Base-by-base conservation (phyloP, 495 filamentous ascomycete species). In the Barbatosphaeria neglecta region DNA sequence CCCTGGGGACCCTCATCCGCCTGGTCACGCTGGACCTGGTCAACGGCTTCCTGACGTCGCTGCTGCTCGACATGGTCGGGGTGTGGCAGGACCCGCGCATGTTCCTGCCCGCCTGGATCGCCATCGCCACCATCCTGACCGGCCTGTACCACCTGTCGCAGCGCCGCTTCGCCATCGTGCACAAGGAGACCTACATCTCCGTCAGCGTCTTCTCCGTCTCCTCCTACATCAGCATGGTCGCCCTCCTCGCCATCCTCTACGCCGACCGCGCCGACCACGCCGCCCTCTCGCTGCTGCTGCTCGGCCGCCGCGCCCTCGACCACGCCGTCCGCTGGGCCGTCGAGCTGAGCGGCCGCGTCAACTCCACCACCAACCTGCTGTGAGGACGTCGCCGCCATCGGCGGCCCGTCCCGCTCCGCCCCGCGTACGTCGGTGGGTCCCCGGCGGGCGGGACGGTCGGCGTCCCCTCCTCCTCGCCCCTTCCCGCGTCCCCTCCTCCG, bases 81-180 rank as follows among this genome's bases (percentile, higher is more conserved):
- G 86, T 81, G 48, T 80, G 77, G 17, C 77, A 81, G 42, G 85
- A 89, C 59, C 82, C 84, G 0, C 78, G 84, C 22, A 75, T 87
- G 48, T 76, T 92, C n/a, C 68, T 92, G 4, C 84, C 85, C 19
- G 85, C 86, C 19, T 92, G 87, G 86, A 82, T 94, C 45, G 80
- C 80, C 42, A 90, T 94, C 45, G 83, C 86, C 43, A 87, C 79
- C 35, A 84, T 81, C 20, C 64, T 90, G 39, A 90, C 86, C 2
- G 75, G 83, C 45, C 69, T 84, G 41, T 92, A 94, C 66, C 84
- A 90, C 59, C 67, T 85, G 43, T 87, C 84, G 10, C 82, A 90
- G 58, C 82, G 86, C 57, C 83, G 86, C 50, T 84, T 83, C 55
- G 80, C 87, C 54, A 87, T 75, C 50, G 88, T 90, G 56, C 82